Percentiles rank a stretch among this genome's conserved stretches.
These are phyloP conservation scores for Coprinopsis cinerea DNA, from an alignment of 768 basidiomycete species.

Conservation along the genomic window DNA sequence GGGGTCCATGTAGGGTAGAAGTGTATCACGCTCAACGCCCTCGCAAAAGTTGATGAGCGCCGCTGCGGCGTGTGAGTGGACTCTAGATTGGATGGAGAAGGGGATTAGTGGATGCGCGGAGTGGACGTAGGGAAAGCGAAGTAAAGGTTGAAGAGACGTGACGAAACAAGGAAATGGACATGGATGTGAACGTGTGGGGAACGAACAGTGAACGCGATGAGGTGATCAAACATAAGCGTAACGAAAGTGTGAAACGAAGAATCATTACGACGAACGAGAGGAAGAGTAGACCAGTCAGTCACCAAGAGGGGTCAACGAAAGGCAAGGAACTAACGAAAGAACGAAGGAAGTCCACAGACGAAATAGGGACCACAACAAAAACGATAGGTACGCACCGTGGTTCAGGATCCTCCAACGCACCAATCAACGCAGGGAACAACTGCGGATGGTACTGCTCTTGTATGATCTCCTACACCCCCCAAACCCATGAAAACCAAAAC, in stretches of 20 bases:
- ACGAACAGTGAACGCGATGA: no score
- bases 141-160: neutral
- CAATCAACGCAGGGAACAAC: constrained; percentile 65
- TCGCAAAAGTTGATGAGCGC: constrained; percentile 91
- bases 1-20: constrained; percentile 72
- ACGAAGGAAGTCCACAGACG: no score
- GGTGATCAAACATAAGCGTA: no score
- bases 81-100: constrained; percentile 36
- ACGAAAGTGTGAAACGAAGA: no score
- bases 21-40: constrained; percentile 67
- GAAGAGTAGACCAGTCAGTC: no score
- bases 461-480: constrained; percentile 55
- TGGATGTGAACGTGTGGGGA: no score
- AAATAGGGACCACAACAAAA: neutral
- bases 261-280: no score
- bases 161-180: neutral
- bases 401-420: constrained; percentile 69
- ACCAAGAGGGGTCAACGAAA: no score
- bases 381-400: constrained; percentile 41
- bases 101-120: constrained; percentile 1
- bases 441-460: constrained; percentile 64
- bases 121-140: neutral
- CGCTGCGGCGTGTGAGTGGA: constrained; percentile 82
- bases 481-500: no score
- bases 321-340: no score